Evolutionary conservation across 345 rosid species (phyloP), one percentile per base, ranked within the genome.

Genomic region (Murraya koenigii): DNA sequence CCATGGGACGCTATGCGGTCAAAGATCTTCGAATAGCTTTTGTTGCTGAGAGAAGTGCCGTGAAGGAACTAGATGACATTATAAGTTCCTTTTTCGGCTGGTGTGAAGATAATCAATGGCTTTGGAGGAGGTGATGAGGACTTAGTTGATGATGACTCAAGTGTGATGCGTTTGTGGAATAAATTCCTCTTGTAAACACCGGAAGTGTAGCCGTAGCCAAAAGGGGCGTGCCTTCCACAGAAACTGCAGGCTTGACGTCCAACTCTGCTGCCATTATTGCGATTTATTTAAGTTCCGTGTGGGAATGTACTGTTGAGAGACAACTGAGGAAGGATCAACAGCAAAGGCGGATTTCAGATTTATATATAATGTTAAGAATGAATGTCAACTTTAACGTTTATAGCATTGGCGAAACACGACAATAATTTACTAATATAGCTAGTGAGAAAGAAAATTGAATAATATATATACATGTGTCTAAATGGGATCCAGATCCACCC

Each of bases 1-100:
- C 89, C 91, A 68, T 88, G 82, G 15, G 88, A 88, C 63, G 88
- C 77, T 7, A 86, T 74, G 72, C 61, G 84, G 1, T 64, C 33
- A 20, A 84, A 74, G 65, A 88, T 80, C 33, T 75, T 61, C n/a
- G 83, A 55, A 66, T 86, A 88, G 80, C 61, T 74, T 52, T 58
- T 9, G 76, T 77, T 86, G 3, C 4, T 13, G 28, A 83, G 58
- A 44, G 17, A 74, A 55, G 79, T 80, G 69, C 89, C 89, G 52
- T 75, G 91, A 66, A 76, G 79, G 75, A 88, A 86, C 58, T 84
- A 26, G 30, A 86, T 32, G 30, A 86, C 76, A 2, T 84, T 87
- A 70, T 80, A 86, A n/a, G 56, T 75, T 23, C 85, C 88, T 19
- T 38, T 0, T 1, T 36, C 74, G 8, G 67, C 41, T 32, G 89